phyloP scores from a whole-genome alignment of 208 protist genomes.

The Angomonas deanei region DNA sequence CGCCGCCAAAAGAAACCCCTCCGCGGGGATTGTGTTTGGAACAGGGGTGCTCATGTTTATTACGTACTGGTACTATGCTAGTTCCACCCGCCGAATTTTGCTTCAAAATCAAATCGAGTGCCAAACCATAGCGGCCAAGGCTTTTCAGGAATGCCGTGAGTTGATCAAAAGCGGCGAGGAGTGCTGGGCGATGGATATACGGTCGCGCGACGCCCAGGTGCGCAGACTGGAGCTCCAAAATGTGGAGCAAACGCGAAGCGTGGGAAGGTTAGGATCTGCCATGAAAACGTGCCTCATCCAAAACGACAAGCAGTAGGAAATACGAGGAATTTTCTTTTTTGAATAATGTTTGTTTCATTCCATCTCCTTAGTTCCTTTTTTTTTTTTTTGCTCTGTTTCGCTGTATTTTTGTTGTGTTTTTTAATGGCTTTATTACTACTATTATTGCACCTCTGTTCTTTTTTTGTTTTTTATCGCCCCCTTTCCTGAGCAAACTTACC shows the following conservation, averaged over 20 bases:
- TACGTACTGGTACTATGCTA: conserved; percentile 73
- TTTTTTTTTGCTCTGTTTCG: background rate
- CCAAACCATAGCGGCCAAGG: conserved; percentile 34
- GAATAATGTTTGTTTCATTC: background rate
- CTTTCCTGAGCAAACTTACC: background rate
- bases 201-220: conserved; percentile 62
- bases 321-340: conserved; percentile 1
- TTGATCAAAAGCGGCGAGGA: conserved; percentile 63
- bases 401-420: conserved; percentile 10
- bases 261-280: conserved; percentile 65
- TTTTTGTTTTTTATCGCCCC: conserved; percentile 6
- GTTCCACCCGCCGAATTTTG: conserved; percentile 41
- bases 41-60: conserved; percentile 46
- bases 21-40: conserved; percentile 38
- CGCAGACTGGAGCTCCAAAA: conserved; percentile 82
- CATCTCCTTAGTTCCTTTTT: conserved; percentile 4
- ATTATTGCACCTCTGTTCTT: background rate
- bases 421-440: background rate
- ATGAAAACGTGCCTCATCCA: conserved; percentile 78
- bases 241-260: conserved; percentile 83
- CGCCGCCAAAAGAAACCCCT: conserved; percentile 41
- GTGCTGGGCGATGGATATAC: conserved; percentile 59
- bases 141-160: conserved; percentile 59
- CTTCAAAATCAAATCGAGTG: conserved; percentile 46
- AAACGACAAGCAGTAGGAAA: conserved; percentile 11